Conservation (phyloP, 2,329 filamentous ascomycete species). For the Arthrobotrys sinensis region DNA sequence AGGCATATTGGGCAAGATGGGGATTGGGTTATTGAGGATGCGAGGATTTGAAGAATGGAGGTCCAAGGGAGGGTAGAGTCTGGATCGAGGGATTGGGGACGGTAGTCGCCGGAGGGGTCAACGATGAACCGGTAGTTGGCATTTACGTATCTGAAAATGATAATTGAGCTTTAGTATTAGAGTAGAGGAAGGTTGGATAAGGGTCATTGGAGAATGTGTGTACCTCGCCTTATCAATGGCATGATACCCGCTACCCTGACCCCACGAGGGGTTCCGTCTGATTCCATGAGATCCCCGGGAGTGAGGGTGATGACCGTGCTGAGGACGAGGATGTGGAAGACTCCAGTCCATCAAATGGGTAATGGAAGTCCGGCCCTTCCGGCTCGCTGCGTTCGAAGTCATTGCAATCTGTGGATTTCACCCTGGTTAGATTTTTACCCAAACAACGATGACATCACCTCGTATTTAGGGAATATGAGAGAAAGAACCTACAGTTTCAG, state of each 20-base stretch:
- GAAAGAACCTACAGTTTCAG: conserved; percentile 78
- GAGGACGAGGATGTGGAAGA: conserved; percentile 80
- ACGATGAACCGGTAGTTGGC: conserved; percentile 98
- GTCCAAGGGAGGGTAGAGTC: conserved; percentile 93
- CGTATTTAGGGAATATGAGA: conserved; percentile 4
- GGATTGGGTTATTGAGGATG: conserved; percentile 88
- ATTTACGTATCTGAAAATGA: conserved; percentile 80
- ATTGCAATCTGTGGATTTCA: conserved; percentile 73
- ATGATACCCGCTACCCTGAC: conserved; percentile 89
- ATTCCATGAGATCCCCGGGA: conserved; percentile 67
- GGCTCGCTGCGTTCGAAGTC: conserved; percentile 75
- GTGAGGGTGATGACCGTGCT: conserved; percentile 72
- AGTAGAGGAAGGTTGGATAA: conserved; percentile 5
- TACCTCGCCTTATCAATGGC: conserved; percentile 89
- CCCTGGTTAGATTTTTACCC: conserved; percentile 55
- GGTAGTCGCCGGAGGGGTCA: conserved; percentile 83
- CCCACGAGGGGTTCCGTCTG: conserved; percentile 84
- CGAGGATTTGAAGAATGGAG: conserved; percentile 90
- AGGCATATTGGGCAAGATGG: conserved; percentile 95
- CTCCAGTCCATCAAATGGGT: conserved; percentile 96
- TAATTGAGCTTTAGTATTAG: background rate
- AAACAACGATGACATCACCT: conserved; percentile 50
- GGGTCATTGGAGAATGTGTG: conserved; percentile 10
- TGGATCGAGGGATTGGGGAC: conserved; percentile 84
- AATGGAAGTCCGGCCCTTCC: conserved; percentile 95